Conservation (phyloP, 352 stramenopile genomes). For the Globisporangium nunn region DNA sequence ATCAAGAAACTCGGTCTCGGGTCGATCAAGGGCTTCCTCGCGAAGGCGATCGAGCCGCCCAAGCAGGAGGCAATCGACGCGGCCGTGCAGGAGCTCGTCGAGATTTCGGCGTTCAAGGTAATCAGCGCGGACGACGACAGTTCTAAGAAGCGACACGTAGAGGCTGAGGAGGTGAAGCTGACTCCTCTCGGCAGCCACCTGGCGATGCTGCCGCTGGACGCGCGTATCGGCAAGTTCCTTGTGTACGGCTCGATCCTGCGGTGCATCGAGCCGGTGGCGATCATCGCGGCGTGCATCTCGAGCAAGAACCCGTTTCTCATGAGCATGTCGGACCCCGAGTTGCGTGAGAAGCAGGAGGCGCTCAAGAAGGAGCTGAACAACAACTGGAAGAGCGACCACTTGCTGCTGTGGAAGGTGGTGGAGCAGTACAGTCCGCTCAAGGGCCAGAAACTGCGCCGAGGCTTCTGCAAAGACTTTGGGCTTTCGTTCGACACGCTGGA, state of each 20-base stretch:
- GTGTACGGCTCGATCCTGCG: slow-evolving; percentile 85
- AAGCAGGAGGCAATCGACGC: slow-evolving; percentile 85
- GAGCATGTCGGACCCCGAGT: slow-evolving; percentile 58
- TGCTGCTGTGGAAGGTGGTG: slow-evolving; percentile 76
- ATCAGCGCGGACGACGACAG: slow-evolving; percentile 9
- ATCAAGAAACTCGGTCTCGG: slow-evolving; percentile 82
- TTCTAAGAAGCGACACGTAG: slow-evolving; percentile 11
- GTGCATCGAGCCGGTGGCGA: slow-evolving; percentile 76
- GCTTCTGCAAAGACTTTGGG: slow-evolving; percentile 62
- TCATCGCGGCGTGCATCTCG: slow-evolving; percentile 76
- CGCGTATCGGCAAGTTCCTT: slow-evolving; percentile 83
- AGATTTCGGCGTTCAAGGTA: slow-evolving; percentile 81
- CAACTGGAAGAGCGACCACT: slow-evolving; percentile 71
- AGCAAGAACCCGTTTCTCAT: slow-evolving; percentile 76
- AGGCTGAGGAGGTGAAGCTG: slow-evolving; percentile 61
- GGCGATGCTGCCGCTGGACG: slow-evolving; percentile 77
- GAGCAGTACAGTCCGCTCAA: slow-evolving; percentile 48
- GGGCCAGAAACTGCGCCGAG: slow-evolving; percentile 45
- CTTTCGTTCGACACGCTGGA: slow-evolving; percentile 87
- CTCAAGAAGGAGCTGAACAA: slow-evolving; percentile 62
- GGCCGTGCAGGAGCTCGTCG: slow-evolving; percentile 86
- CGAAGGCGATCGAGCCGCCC: slow-evolving; percentile 90
- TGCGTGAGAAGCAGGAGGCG: slow-evolving; percentile 43
- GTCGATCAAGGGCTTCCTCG: slow-evolving; percentile 61
- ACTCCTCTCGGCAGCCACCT: slow-evolving; percentile 91